Evolutionary conservation across 352 stramenopile species (phyloP).

Genomic region (Globisporangium heterothallicum): DNA sequence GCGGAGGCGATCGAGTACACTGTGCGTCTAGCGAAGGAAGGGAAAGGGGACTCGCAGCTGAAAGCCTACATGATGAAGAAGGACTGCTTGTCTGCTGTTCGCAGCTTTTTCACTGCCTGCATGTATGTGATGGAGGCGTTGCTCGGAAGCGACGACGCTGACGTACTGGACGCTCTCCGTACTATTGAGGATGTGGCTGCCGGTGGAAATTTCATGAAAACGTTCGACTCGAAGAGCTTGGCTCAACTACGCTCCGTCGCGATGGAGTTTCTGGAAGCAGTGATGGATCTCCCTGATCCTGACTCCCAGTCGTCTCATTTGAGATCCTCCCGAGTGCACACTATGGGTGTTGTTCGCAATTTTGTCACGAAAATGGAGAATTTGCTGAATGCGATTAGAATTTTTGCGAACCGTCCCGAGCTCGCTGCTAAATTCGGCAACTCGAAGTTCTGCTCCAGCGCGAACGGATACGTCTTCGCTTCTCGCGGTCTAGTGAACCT

Average conservation of each 20-base stretch:
- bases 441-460: constrained; percentile 68
- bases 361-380: constrained; percentile 75
- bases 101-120: constrained; percentile 72
- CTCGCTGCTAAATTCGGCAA: constrained; percentile 61
- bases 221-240: constrained; percentile 52
- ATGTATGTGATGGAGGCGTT: constrained; percentile 72
- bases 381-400: constrained; percentile 49
- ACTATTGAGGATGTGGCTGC: constrained; percentile 61
- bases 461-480: constrained; percentile 77
- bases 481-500: constrained; percentile 70
- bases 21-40: constrained; percentile 52
- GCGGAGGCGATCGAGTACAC: constrained; percentile 59
- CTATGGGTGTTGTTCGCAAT: constrained; percentile 67
- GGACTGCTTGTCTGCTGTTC: constrained; percentile 60
- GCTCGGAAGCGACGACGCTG: constrained; percentile 54
- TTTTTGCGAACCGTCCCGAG: constrained; percentile 48
- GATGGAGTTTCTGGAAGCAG: constrained; percentile 70
- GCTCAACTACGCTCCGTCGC: constrained; percentile 42
- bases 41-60: constrained; percentile 62
- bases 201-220: constrained; percentile 57
- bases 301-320: constrained; percentile 43
- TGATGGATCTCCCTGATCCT: constrained; percentile 68
- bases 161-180: constrained; percentile 56
- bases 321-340: constrained; percentile 52
- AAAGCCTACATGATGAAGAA: constrained; percentile 63